Evolutionary conservation across 2,329 filamentous ascomycete genomes (phyloP).

Genomic region (Penicillium concentricum): DNA sequence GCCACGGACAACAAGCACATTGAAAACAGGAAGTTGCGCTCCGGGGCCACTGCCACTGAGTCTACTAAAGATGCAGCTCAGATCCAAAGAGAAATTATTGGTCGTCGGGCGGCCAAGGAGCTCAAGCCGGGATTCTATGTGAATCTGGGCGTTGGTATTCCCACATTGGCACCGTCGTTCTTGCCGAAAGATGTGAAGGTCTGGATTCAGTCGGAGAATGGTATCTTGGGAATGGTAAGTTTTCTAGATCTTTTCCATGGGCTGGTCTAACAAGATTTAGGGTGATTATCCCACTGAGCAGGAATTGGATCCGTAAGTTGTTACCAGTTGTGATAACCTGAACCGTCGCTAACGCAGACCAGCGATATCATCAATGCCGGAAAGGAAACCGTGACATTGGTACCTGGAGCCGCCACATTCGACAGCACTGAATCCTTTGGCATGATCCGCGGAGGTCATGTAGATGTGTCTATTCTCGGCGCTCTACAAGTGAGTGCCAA

Average conservation of each 20-base stretch:
- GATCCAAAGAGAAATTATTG: slow-evolving; percentile 60
- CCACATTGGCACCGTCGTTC: slow-evolving; percentile 78
- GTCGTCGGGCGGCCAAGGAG: slow-evolving; percentile 73
- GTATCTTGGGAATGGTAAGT: slow-evolving; percentile 68
- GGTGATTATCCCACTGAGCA: slow-evolving; percentile 73
- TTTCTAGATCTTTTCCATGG: slow-evolving; percentile 12
- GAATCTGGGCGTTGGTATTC: slow-evolving; percentile 55
- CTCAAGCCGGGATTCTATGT: slow-evolving; percentile 59
- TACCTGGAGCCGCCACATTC: slow-evolving; percentile 74
- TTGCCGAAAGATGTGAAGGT: slow-evolving; percentile 68
- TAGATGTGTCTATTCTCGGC: slow-evolving; percentile 80
- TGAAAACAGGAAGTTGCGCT: slow-evolving; percentile 64
- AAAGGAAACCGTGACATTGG: slow-evolving; percentile 80
- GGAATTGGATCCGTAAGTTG: slow-evolving; percentile 61
- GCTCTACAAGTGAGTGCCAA: slow-evolving; percentile 76
- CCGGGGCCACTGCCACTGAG: slow-evolving; percentile 39
- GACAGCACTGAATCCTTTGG: slow-evolving; percentile 79
- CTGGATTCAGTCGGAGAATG: slow-evolving; percentile 84
- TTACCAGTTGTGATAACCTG: background rate
- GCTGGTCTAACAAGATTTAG: slow-evolving; percentile 17
- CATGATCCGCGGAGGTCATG: slow-evolving; percentile 83
- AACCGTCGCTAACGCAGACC: background rate
- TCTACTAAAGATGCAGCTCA: slow-evolving; percentile 34
- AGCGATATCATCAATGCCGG: slow-evolving; percentile 80
- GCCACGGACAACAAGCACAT: slow-evolving; percentile 69